A percentile compares a stretch with the other conserved stretches of the same genome.
phyloP scores from a whole-genome alignment of 148 eudicot species.

The Silene latifolia region DNA sequence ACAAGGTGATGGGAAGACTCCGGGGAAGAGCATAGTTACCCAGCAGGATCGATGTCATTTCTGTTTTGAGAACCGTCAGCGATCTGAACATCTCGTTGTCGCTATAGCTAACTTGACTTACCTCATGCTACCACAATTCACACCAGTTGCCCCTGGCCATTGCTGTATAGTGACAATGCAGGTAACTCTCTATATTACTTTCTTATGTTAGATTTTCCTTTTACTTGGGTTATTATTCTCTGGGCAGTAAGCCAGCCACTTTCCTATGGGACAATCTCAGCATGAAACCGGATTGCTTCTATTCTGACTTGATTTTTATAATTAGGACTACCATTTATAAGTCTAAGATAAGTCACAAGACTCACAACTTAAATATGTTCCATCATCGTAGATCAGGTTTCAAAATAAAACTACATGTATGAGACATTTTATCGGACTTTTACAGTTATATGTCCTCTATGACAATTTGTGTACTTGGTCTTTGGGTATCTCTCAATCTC shows the following conservation, averaged over 20 bases:
- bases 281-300: neutral
- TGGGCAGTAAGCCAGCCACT: neutral
- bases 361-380: no score
- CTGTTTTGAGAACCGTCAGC: conserved; percentile 86
- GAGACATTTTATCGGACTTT: no score
- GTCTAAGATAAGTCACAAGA: no score
- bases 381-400: no score
- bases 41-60: conserved; percentile 87
- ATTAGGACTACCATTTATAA: no score
- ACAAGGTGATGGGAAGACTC: conserved; percentile 33
- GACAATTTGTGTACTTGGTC: no score
- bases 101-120: conserved; percentile 87
- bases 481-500: no score
- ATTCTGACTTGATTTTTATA: no score
- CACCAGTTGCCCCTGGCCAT: conserved; percentile 81
- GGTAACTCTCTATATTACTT: conserved; percentile 35
- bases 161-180: conserved; percentile 84
- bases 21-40: conserved; percentile 59
- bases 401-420: no score
- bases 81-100: conserved; percentile 82
- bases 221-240: neutral
- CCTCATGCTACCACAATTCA: conserved; percentile 73
- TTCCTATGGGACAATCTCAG: neutral
- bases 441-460: no score
- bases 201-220: neutral